A percentile compares a stretch with the other conserved stretches of the same genome.
Evolutionary conservation across 352 stramenopile genomes (phyloP).

Genomic region (Aphanomyces euteiches): DNA sequence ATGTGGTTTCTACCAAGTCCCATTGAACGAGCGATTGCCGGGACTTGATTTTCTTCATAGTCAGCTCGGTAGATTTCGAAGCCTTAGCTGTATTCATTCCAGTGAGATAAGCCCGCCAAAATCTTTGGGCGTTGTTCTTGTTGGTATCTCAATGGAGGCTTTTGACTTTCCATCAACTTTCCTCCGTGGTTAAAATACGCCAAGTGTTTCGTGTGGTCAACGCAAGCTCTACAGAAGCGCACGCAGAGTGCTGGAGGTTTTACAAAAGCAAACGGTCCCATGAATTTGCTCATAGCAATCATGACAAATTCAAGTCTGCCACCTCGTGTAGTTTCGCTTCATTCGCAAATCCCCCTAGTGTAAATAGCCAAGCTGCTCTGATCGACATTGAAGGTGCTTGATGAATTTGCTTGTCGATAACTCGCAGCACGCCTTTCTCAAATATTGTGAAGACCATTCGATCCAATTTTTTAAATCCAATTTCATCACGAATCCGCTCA

Average conservation of each 20-base stretch:
- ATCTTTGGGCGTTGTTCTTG: background rate
- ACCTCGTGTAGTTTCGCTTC: background rate
- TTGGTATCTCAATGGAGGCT: background rate
- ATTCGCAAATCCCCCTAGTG: background rate
- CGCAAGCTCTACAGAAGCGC: background rate
- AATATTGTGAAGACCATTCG: slow-evolving; percentile 9
- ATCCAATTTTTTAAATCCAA: slow-evolving; percentile 1
- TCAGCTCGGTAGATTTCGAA: too few species aligned
- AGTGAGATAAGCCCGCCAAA: background rate
- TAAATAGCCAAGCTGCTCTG: background rate
- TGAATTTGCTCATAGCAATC: background rate
- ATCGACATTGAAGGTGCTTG: background rate
- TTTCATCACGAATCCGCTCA: background rate
- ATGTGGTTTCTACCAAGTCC: too few species aligned
- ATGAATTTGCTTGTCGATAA: background rate
- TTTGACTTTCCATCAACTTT: background rate
- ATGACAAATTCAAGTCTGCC: background rate
- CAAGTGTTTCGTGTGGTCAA: background rate
- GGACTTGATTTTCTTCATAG: too few species aligned
- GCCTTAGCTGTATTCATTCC: too few species aligned
- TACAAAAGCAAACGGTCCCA: background rate
- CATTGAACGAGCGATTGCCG: too few species aligned
- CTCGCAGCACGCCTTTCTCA: background rate
- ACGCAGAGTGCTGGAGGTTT: background rate
- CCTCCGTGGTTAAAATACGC: too few species aligned